These are phyloP conservation scores for Hymenoscyphus occultus DNA, from an alignment of 2,329 filamentous ascomycete species.

Conservation along the genomic window DNA sequence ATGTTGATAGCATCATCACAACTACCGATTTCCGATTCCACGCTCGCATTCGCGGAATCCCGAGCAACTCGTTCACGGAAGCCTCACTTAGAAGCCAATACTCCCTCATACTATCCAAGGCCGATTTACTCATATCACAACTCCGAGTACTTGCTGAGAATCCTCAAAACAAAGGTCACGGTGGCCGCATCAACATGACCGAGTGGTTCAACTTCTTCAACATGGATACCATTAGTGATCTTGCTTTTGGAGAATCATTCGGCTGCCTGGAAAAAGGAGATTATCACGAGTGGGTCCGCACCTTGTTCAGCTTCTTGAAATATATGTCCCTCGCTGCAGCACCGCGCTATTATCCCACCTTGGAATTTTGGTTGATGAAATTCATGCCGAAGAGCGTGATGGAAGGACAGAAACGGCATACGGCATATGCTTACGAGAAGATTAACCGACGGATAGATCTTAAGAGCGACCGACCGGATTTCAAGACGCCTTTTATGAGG, in stretches of 20 bases:
- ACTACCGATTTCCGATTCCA: constrained; percentile 1
- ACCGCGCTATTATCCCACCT: constrained; percentile 31
- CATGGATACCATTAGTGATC: constrained; percentile 42
- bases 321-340: constrained; percentile 37
- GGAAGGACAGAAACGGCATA: constrained; percentile 33
- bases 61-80: constrained; percentile 1
- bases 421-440: constrained; percentile 39
- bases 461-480: background rate
- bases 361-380: constrained; percentile 28
- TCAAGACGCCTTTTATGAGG: background rate
- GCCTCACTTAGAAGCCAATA: background rate
- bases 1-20: constrained; percentile 3
- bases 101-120: background rate
- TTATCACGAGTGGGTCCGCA: constrained; percentile 33
- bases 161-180: background rate
- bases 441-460: background rate
- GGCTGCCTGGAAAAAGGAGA: constrained; percentile 38
- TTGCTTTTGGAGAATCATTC: constrained; percentile 45
- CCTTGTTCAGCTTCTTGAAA: constrained; percentile 29
- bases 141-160: background rate
- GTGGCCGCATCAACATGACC: background rate
- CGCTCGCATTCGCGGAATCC: background rate
- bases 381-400: constrained; percentile 33
- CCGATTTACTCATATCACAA: background rate
- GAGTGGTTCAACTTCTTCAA: constrained; percentile 38